Conservation (phyloP, 108 stramenopile species). For the Skeletonema grethae region DNA sequence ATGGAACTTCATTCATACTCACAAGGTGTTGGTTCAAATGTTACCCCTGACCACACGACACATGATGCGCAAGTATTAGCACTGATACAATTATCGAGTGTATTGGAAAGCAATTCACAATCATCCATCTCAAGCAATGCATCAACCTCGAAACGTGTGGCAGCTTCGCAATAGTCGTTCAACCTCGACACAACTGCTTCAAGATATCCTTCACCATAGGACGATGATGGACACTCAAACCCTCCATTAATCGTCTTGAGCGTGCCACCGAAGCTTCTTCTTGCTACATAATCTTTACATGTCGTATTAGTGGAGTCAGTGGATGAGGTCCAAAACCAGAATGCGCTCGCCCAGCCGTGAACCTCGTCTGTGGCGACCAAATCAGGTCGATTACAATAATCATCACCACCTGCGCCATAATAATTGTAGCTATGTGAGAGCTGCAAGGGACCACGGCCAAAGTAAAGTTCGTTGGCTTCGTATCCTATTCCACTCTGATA, state of each 20-base stretch:
- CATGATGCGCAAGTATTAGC: too few species aligned
- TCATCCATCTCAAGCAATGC: slow-evolving; percentile 2
- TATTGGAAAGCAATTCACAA: background rate
- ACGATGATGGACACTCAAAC: slow-evolving; percentile 7
- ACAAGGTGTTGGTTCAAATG: too few species aligned
- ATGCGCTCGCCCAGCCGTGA: background rate
- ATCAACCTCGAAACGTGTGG: background rate
- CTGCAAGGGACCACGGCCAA: slow-evolving; percentile 4
- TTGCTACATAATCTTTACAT: background rate
- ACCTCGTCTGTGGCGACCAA: slow-evolving; percentile 9
- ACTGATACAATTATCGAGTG: too few species aligned
- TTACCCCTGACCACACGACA: too few species aligned
- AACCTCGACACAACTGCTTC: background rate
- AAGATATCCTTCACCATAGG: background rate
- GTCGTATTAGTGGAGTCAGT: background rate
- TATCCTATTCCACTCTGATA: background rate
- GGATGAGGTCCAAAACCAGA: slow-evolving; percentile 6
- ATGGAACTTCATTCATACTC: too few species aligned
- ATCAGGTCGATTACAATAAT: slow-evolving; percentile 6
- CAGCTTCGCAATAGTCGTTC: slow-evolving; percentile 4
- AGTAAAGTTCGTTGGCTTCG: slow-evolving; percentile 8
- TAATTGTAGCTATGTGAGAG: slow-evolving; percentile 14
- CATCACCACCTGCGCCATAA: background rate
- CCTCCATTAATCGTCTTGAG: slow-evolving; percentile 14
- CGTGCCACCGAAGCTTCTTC: slow-evolving; percentile 13